Evolutionary conservation across 208 protist species (phyloP).

Genomic region (Wallacemonas sp.): DNA sequence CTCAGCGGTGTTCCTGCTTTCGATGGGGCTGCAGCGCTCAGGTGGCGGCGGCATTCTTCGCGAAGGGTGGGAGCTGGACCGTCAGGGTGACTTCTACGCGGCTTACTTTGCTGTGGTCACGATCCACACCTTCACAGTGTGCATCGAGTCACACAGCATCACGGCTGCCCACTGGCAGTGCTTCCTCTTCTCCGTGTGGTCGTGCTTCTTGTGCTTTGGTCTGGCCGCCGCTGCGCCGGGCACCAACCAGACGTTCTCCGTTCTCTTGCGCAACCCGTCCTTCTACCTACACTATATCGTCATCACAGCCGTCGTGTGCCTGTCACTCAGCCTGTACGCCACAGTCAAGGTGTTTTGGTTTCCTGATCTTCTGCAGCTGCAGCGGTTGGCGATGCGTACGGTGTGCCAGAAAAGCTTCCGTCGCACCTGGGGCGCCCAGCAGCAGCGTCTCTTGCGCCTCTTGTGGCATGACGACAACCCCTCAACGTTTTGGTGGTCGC

Average conservation of each 20-base stretch:
- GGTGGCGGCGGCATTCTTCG: slow-evolving; percentile 34
- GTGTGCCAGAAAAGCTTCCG: slow-evolving; percentile 19
- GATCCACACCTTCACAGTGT: slow-evolving; percentile 79
- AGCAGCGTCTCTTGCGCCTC: neutral
- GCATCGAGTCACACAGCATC: slow-evolving; percentile 83
- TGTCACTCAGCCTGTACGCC: slow-evolving; percentile 54
- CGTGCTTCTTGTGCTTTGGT: slow-evolving; percentile 64
- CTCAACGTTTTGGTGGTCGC: slow-evolving; percentile 48
- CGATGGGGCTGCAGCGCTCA: slow-evolving; percentile 29
- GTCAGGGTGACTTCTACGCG: slow-evolving; percentile 73
- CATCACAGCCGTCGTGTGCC: slow-evolving; percentile 33
- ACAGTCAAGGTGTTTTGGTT: slow-evolving; percentile 63
- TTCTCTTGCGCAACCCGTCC: slow-evolving; percentile 38
- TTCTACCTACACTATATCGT: slow-evolving; percentile 69
- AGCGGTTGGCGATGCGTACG: slow-evolving; percentile 34
- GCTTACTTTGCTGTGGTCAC: slow-evolving; percentile 82
- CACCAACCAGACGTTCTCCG: slow-evolving; percentile 55
- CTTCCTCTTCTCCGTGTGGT: slow-evolving; percentile 58
- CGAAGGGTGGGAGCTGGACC: slow-evolving; percentile 45
- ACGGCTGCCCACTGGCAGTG: slow-evolving; percentile 67
- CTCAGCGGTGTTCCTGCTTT: slow-evolving; percentile 67
- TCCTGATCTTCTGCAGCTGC: slow-evolving; percentile 62
- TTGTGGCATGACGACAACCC: slow-evolving; percentile 50
- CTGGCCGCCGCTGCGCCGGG: slow-evolving; percentile 27
- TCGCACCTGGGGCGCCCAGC: slow-evolving; percentile 1